A percentile compares a stretch with the other conserved stretches of the same genome.
Evolutionary conservation across 2,329 filamentous ascomycete genomes (phyloP).

Genomic region (Purpureocillium lavendulum): DNA sequence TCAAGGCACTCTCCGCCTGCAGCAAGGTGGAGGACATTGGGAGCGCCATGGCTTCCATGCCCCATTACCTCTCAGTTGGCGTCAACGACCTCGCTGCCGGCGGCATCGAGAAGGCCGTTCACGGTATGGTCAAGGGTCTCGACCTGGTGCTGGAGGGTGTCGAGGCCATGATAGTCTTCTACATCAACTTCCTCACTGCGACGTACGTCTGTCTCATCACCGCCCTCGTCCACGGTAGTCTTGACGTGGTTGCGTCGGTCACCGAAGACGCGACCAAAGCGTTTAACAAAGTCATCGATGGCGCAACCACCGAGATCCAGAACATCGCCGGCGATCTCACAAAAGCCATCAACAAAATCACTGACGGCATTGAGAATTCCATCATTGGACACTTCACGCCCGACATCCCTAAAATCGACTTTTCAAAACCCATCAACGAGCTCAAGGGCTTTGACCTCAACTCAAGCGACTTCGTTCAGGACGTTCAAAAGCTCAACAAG

Average conservation of each 20-base stretch:
- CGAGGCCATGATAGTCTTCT: slow-evolving; percentile 81
- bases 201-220: slow-evolving; percentile 89
- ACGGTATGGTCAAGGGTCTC: slow-evolving; percentile 71
- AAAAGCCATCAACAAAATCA: slow-evolving; percentile 42
- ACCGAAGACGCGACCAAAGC: slow-evolving; percentile 43
- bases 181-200: slow-evolving; percentile 83
- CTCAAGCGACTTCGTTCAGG: slow-evolving; percentile 57
- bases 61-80: slow-evolving; percentile 82
- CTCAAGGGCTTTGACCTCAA: slow-evolving; percentile 63
- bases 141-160: slow-evolving; percentile 73
- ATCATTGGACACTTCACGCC: slow-evolving; percentile 42
- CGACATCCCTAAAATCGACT: slow-evolving; percentile 47
- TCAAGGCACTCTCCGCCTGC: slow-evolving; percentile 80
- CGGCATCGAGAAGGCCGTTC: slow-evolving; percentile 72
- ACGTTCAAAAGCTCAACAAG: slow-evolving; percentile 63
- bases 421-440: slow-evolving; percentile 54
- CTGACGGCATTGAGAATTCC: slow-evolving; percentile 28
- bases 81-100: slow-evolving; percentile 79
- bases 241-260: slow-evolving; percentile 55
- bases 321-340: slow-evolving; percentile 41
- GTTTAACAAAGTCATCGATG: slow-evolving; percentile 41
- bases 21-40: slow-evolving; percentile 87
- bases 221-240: slow-evolving; percentile 68
- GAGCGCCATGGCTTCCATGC: slow-evolving; percentile 96
- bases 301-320: slow-evolving; percentile 52